These are phyloP conservation scores for Lycium barbarum DNA, from an alignment of 257 asterid genomes.

Conservation along the genomic window DNA sequence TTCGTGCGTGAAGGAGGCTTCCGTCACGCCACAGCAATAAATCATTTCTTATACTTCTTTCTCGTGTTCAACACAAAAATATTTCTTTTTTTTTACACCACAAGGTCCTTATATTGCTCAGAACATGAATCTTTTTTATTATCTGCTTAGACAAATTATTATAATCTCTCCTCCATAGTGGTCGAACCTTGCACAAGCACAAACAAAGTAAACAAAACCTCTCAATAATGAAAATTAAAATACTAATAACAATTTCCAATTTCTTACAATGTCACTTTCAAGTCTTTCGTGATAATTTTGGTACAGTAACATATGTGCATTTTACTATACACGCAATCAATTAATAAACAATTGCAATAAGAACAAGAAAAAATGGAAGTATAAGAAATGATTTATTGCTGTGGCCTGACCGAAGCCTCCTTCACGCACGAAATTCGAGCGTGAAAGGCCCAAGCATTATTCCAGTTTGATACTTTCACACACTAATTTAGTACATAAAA, in stretches of 20 bases:
- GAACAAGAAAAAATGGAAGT: neutral
- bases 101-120: conserved; percentile 51
- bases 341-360: neutral
- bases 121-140: conserved; percentile 54
- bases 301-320: conserved; percentile 22
- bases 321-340: conserved; percentile 23
- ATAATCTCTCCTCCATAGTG: conserved; percentile 16
- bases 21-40: no score
- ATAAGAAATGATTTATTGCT: no score
- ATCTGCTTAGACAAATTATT: neutral
- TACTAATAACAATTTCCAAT: neutral
- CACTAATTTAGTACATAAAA: no score
- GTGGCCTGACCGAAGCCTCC: no score
- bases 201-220: neutral
- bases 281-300: neutral
- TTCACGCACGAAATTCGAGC: no score
- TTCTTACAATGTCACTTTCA: neutral
- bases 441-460: no score
- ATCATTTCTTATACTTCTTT: no score
- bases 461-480: no score
- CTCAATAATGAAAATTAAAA: conserved; percentile 1
- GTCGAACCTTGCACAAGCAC: conserved; percentile 33
- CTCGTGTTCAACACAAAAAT: no score
- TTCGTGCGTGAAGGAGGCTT: no score
- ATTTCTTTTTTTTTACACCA: no score